Evolutionary conservation across 805 yeast species (phyloP).

Genomic region (Wickerhamiella kurtzmanii): DNA sequence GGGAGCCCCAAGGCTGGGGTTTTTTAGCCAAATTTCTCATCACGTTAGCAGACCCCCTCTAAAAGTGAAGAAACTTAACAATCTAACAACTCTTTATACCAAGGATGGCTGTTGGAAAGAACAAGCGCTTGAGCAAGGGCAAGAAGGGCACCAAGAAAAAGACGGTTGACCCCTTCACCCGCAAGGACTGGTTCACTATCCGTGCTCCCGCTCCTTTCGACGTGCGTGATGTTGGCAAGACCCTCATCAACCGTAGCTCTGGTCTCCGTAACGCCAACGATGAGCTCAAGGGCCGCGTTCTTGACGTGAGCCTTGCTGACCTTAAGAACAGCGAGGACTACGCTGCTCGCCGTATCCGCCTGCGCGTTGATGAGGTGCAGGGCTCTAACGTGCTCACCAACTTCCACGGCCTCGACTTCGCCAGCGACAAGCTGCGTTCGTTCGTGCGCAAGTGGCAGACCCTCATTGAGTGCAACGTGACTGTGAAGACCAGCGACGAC

Average conservation of each 20-base stretch:
- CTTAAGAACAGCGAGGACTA: slow-evolving; percentile 98
- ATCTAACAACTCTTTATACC: slow-evolving; percentile 4
- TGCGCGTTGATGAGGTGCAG: slow-evolving; percentile 98
- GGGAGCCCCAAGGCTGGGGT: too few species aligned
- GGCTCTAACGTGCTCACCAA: slow-evolving; percentile 97
- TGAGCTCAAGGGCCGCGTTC: slow-evolving; percentile 94
- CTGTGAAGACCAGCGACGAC: slow-evolving; percentile 96
- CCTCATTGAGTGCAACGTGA: slow-evolving; percentile 92
- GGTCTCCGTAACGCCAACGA: slow-evolving; percentile 96
- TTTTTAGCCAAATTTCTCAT: neutral
- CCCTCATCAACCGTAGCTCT: slow-evolving; percentile 94
- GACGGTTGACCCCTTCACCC: slow-evolving; percentile 98
- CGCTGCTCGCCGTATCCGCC: slow-evolving; percentile 92
- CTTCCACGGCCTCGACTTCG: slow-evolving; percentile 99
- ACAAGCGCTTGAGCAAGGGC: slow-evolving; percentile 73
- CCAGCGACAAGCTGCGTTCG: slow-evolving; percentile 94
- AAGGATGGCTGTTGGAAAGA: slow-evolving; percentile 72
- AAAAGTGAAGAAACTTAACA: neutral
- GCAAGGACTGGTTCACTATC: slow-evolving; percentile 97
- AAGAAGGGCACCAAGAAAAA: slow-evolving; percentile 98
- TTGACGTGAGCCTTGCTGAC: slow-evolving; percentile 92
- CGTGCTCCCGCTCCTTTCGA: slow-evolving; percentile 98
- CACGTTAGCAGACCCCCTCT: neutral
- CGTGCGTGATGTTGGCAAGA: slow-evolving; percentile 97
- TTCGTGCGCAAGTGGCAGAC: slow-evolving; percentile 99